Percentiles rank a stretch among this genome's conserved stretches.
These are phyloP conservation scores for Plasmodium blacklocki DNA, from an alignment of 169 alveolate species.

Conservation along the genomic window DNA sequence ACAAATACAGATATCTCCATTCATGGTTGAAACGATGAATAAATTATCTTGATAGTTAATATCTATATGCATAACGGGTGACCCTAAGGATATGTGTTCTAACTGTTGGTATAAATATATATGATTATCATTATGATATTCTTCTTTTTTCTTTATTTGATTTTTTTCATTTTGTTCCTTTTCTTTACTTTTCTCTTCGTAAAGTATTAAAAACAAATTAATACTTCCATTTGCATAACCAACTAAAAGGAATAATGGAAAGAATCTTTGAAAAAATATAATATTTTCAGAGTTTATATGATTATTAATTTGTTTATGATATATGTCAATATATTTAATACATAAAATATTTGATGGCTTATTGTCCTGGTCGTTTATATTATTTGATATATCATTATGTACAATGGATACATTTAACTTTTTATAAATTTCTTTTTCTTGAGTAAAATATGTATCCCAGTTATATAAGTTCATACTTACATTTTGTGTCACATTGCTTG, in stretches of 20 bases:
- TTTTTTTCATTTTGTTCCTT: conserved; percentile 33
- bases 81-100: conserved; percentile 29
- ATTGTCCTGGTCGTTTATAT: conserved; percentile 3
- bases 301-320: conserved; percentile 15
- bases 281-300: conserved; percentile 35
- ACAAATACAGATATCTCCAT: conserved; percentile 66
- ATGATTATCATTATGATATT: conserved; percentile 26
- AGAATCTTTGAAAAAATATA: conserved; percentile 50
- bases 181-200: conserved; percentile 25
- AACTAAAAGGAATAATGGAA: conserved; percentile 60
- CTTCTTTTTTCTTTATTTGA: background rate
- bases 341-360: conserved; percentile 33
- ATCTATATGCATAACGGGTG: conserved; percentile 71
- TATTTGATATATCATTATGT: conserved; percentile 9
- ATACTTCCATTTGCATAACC: conserved; percentile 64
- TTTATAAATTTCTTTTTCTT: conserved; percentile 42
- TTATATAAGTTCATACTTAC: background rate
- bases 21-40: conserved; percentile 60
- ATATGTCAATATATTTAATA: conserved; percentile 46
- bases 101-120: conserved; percentile 41
- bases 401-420: conserved; percentile 19
- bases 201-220: conserved; percentile 39
- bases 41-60: conserved; percentile 56
- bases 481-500: background rate
- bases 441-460: conserved; percentile 65